phyloP scores from a whole-genome alignment of 2,329 filamentous ascomycete genomes.

The Aspergillus oerlinghausenensis region DNA sequence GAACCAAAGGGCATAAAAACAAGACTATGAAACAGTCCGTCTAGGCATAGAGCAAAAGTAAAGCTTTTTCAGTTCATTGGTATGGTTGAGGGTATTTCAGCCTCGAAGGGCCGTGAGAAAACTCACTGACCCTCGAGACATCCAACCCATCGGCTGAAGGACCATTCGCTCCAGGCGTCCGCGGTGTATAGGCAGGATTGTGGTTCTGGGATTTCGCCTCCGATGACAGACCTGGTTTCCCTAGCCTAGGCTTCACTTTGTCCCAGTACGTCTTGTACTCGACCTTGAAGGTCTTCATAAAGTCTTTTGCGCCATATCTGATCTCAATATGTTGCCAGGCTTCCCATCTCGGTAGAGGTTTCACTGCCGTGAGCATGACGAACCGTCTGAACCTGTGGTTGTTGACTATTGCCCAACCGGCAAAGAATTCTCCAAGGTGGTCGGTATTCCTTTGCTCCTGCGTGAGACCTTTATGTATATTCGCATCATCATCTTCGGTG shows the following conservation, averaged over 20 bases:
- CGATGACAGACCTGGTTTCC: not conserved
- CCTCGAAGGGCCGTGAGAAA: not conserved
- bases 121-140: not conserved
- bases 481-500: constrained; percentile 17
- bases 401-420: constrained; percentile 34
- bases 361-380: constrained; percentile 22
- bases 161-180: constrained; percentile 6
- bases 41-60: not conserved
- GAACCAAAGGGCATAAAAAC: not conserved
- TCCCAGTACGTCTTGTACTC: constrained; percentile 11
- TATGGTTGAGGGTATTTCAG: constrained; percentile 13
- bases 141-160: not conserved
- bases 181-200: constrained; percentile 10
- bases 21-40: too few relatives aligned
- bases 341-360: constrained; percentile 24
- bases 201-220: not conserved
- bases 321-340: constrained; percentile 27
- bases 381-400: constrained; percentile 30
- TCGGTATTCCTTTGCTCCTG: constrained; percentile 30
- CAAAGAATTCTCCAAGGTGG: constrained; percentile 36
- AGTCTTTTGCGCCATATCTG: constrained; percentile 7
- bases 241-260: constrained; percentile 2
- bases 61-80: constrained; percentile 5
- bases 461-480: constrained; percentile 22
- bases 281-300: constrained; percentile 12